Base-by-base conservation (phyloP, 331 rosid species). In the Telfairia occidentalis region DNA sequence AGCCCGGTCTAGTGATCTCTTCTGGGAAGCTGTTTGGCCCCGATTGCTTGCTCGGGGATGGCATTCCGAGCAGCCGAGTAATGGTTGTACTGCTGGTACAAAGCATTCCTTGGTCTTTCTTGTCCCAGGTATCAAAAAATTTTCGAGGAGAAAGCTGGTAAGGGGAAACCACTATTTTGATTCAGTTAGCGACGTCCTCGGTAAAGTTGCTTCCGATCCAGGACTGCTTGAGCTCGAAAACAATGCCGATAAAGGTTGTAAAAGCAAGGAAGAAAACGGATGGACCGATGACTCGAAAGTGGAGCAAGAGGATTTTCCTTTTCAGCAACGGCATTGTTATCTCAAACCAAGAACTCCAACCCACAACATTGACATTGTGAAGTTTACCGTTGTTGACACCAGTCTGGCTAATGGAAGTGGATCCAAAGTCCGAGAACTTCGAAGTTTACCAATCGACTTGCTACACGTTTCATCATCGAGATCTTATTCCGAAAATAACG, bases 21-120 rank as follows among this genome's bases (percentile, higher is more conserved):
- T 94, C 48, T 94, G 98, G 98, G 97, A 91, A 85, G 96, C 98
- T 40, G 96, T 94, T 80, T 94, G 98, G 98, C 98, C 98, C 9
- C 97, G 97, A 71, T 84, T 94, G 75, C 96, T 94, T 52, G 97
- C 91, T 35, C 87, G 96, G 84, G 98, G 98, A 35, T 94, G 98
- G 98, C 97, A 88, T 50, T 94, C 97, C 37, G 98, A 91, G 87
- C 96, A 94, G 85, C 97, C 96, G 32, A 77, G 81, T 40, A 66
- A 75, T 83, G 84, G 79, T 45, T 89, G 66, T 70, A 83, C 87
- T 59, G 26, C 73, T 77, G 80, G 86, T 80, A 83, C 88, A 59
- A 91, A 81, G 82, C 78, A 83, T 71, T 57, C 96, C 53, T 76
- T 91, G 85, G 98, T 94, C 61, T 94, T 89, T 86, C 96, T 94